Conservation (phyloP, 768 basidiomycete genomes). For the Boletellus sp. region DNA sequence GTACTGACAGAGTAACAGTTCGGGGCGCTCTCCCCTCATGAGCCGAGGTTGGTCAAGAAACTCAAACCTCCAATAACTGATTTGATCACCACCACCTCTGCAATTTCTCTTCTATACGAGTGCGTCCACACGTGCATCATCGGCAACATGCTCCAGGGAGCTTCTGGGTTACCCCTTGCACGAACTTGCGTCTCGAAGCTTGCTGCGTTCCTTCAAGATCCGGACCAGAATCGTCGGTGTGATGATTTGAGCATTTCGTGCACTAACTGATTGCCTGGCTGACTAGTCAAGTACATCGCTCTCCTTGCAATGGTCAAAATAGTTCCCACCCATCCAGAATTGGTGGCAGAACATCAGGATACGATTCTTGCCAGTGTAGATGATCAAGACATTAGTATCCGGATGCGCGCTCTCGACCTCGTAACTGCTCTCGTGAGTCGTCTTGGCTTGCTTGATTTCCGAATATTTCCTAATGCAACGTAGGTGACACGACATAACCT, state of each 20-base stretch:
- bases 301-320: slow-evolving; percentile 94
- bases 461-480: neutral
- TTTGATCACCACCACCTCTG: slow-evolving; percentile 91
- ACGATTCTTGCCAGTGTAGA: slow-evolving; percentile 86
- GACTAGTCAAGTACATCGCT: slow-evolving; percentile 94
- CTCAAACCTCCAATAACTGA: slow-evolving; percentile 91
- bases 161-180: slow-evolving; percentile 76
- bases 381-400: slow-evolving; percentile 92
- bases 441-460: neutral
- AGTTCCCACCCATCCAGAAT: slow-evolving; percentile 84
- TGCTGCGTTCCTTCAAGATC: slow-evolving; percentile 84
- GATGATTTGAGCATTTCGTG: slow-evolving; percentile 9
- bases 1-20: slow-evolving; percentile 52
- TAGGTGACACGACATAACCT: slow-evolving; percentile 83
- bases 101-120: slow-evolving; percentile 94
- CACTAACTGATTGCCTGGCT: slow-evolving; percentile 16
- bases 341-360: slow-evolving; percentile 89
- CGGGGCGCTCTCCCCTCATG: slow-evolving; percentile 85
- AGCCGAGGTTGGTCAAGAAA: slow-evolving; percentile 92
- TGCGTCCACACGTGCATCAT: slow-evolving; percentile 98
- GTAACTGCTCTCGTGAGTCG: slow-evolving; percentile 82
- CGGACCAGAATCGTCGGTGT: slow-evolving; percentile 90
- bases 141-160: slow-evolving; percentile 87
- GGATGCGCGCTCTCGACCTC: slow-evolving; percentile 93
- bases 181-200: slow-evolving; percentile 90